phyloP scores from a whole-genome alignment of 139 green algal species.

The Volvox reticuliferus region DNA sequence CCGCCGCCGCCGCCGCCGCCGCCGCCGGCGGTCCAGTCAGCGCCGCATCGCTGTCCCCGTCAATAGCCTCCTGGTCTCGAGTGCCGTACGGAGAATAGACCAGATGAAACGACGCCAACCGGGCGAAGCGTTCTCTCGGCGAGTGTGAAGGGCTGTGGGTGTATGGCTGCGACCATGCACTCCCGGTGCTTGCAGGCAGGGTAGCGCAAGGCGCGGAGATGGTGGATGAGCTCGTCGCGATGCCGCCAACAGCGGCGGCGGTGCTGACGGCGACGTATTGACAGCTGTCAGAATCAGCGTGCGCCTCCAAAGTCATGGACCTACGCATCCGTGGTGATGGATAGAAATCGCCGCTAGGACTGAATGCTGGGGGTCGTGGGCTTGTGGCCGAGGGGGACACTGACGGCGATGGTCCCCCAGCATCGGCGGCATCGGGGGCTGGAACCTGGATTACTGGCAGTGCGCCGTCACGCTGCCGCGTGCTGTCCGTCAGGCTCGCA shows the following conservation, averaged over 20 bases:
- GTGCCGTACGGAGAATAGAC: not conserved
- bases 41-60: not conserved
- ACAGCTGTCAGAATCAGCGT: too few relatives aligned
- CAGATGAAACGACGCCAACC: not conserved
- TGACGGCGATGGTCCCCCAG: not conserved
- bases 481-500: not conserved
- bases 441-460: not conserved
- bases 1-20: not conserved
- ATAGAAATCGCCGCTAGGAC: not conserved
- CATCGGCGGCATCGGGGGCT: not conserved
- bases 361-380: not conserved
- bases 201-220: not conserved
- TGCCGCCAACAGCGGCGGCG: not conserved
- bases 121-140: not conserved
- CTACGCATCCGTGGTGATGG: conserved; percentile 16
- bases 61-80: not conserved
- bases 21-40: not conserved
- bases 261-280: not conserved
- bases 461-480: not conserved
- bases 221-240: not conserved
- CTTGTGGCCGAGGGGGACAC: not conserved
- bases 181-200: not conserved
- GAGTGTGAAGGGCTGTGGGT: not conserved
- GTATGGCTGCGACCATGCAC: not conserved
- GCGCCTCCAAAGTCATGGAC: not conserved